These are phyloP conservation scores for Irpex sp. DNA, from an alignment of 1,284 basidiomycete genomes.

Conservation along the genomic window DNA sequence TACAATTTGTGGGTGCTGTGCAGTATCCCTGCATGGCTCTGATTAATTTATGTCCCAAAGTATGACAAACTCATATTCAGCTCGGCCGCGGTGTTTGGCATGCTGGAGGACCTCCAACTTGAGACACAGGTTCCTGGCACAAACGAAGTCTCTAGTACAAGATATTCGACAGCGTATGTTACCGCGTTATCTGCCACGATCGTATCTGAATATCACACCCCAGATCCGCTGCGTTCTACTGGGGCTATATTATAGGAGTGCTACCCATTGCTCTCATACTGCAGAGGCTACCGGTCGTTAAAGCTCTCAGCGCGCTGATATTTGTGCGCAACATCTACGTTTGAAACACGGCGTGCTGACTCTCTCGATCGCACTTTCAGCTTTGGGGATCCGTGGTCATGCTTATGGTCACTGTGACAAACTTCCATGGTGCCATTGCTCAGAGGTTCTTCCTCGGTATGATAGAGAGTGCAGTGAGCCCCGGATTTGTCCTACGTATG, in stretches of 20 bases:
- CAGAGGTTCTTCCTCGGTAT: slow-evolving; percentile 12
- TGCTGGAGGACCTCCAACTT: slow-evolving; percentile 8
- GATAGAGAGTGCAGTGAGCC: slow-evolving; percentile 12
- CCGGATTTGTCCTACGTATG: slow-evolving; percentile 12
- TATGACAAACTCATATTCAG: slow-evolving; percentile 15
- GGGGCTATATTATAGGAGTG: slow-evolving; percentile 13
- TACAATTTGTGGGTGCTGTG: slow-evolving; percentile 10
- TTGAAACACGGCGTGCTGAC: not conserved
- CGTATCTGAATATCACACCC: not conserved
- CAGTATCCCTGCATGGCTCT: not conserved
- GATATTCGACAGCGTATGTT: slow-evolving; percentile 12
- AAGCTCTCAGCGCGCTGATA: slow-evolving; percentile 8
- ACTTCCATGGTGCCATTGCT: slow-evolving; percentile 8
- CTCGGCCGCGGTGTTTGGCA: slow-evolving; percentile 11
- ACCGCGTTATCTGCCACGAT: not conserved
- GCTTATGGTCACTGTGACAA: slow-evolving; percentile 8
- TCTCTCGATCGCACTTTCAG: not conserved
- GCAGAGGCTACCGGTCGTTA: slow-evolving; percentile 10
- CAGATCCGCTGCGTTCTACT: slow-evolving; percentile 12
- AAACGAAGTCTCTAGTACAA: slow-evolving; percentile 1
- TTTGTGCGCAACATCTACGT: not conserved
- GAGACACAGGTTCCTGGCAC: slow-evolving; percentile 8
- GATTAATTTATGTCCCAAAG: not conserved
- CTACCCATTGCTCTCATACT: slow-evolving; percentile 11
- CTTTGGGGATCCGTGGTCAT: slow-evolving; percentile 12